Base-by-base conservation (phyloP, 2,329 filamentous ascomycete species). In the Endoconidiophora polonica region DNA sequence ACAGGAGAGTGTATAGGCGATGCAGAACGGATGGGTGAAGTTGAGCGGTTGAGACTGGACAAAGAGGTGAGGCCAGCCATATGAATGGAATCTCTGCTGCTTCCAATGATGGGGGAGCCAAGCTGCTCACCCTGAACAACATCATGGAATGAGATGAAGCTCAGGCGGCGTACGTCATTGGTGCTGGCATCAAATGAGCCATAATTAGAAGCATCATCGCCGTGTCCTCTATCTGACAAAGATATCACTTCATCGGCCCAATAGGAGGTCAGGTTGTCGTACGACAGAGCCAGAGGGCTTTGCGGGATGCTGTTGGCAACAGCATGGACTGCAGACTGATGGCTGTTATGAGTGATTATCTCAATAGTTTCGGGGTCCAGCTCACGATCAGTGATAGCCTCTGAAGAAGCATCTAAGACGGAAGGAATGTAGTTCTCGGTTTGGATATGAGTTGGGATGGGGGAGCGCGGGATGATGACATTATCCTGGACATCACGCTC, bases 71-170 rank as follows among this genome's bases (percentile, higher is more conserved):
- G 66, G 10, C 81, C 81, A 46, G 77, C 74, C 53, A 82, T 66
- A 61, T 86, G 79, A 51, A 84, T 71, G 50, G 79, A 81, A 54
- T 90, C 83, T 56, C 81, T 71, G 57, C 73, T 79, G 44, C 74
- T 71, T 37, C 65, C 61, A 48, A 61, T 63, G 38, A 62, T 65
- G 16, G 70, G 67, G 33, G 70, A 68, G 52, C 79, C 74, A 26
- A 76, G 77, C 58, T 90, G 84, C 62, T 91, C 85, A 33, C 81
- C 76, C 61, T 94, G 86, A 39, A 96, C 86, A 7, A 96, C 86
- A 59, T 96, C 90, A 54, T 90, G 88, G 64, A 96, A 96, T 5
- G 87, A 94, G 61, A 96, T 94, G 67, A 96, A 96, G 62, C 84
- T 91, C 55, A 96, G 67, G 20, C 90, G 79, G 43, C 86, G 80